Conservation (phyloP, 2,329 filamentous ascomycete genomes). For the Didymella segeticola region DNA sequence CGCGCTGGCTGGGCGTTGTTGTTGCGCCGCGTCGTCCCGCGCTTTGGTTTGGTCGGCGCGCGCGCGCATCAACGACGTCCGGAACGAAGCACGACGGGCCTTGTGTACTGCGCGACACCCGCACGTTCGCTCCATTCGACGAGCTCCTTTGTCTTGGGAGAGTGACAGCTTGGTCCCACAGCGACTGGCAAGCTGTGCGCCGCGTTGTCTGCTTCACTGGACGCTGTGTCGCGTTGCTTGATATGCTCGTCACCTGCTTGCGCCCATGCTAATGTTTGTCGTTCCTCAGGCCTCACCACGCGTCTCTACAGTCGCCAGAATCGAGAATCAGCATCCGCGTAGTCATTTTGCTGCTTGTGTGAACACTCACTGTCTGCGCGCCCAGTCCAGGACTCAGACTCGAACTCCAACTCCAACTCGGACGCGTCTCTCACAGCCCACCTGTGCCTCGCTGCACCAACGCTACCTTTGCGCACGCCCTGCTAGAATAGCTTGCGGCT, state of each 20-base stretch:
- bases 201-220: slow-evolving; percentile 32
- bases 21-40: slow-evolving; percentile 34
- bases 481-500: slow-evolving; percentile 26
- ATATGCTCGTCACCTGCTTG: slow-evolving; percentile 33
- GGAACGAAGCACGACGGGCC: slow-evolving; percentile 41
- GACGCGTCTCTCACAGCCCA: slow-evolving; percentile 27
- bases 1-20: slow-evolving; percentile 26
- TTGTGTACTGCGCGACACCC: slow-evolving; percentile 35
- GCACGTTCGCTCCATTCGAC: slow-evolving; percentile 35
- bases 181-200: slow-evolving; percentile 38
- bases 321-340: too few relatives aligned
- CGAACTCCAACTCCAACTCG: too few relatives aligned
- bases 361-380: slow-evolving; percentile 33
- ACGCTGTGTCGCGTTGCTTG: slow-evolving; percentile 35
- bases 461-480: slow-evolving; percentile 21
- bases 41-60: slow-evolving; percentile 22
- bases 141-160: slow-evolving; percentile 36
- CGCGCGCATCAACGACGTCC: slow-evolving; percentile 37
- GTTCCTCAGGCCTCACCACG: slow-evolving; percentile 34
- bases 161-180: slow-evolving; percentile 49
- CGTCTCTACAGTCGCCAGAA: slow-evolving; percentile 31
- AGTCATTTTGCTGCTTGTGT: too few relatives aligned
- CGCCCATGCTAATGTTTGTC: slow-evolving; percentile 49
- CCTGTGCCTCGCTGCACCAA: slow-evolving; percentile 10
- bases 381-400: slow-evolving; percentile 26